Conservation (phyloP, 1,139 yeast genomes). For the Hansenula sp. region DNA sequence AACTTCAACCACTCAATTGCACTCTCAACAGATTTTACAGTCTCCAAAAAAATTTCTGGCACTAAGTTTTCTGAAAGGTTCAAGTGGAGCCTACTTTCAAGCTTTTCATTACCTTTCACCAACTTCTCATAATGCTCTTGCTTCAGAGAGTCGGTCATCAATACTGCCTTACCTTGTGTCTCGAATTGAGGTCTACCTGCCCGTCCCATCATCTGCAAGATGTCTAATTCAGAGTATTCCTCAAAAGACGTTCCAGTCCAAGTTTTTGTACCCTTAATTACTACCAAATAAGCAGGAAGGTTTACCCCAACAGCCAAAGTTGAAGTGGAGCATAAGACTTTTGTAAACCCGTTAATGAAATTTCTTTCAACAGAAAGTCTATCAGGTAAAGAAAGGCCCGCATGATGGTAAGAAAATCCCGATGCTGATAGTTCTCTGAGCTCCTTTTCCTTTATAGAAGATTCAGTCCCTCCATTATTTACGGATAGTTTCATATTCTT, state of each 20-base stretch:
- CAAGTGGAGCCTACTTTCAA: slow-evolving; percentile 47
- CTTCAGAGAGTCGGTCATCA: slow-evolving; percentile 41
- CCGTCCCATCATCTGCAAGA: slow-evolving; percentile 57
- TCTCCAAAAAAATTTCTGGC: slow-evolving; percentile 45
- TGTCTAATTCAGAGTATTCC: slow-evolving; percentile 53
- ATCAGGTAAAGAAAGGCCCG: slow-evolving; percentile 46
- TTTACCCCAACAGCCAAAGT: slow-evolving; percentile 61
- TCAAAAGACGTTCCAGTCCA: slow-evolving; percentile 41
- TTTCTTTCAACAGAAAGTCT: slow-evolving; percentile 39
- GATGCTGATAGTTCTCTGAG: slow-evolving; percentile 18
- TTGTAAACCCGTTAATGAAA: slow-evolving; percentile 38
- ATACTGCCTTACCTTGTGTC: slow-evolving; percentile 46
- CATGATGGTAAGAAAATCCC: slow-evolving; percentile 56
- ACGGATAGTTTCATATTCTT: slow-evolving; percentile 12
- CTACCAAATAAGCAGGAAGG: slow-evolving; percentile 56
- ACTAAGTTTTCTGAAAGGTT: slow-evolving; percentile 41
- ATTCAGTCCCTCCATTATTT: not conserved
- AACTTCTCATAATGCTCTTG: slow-evolving; percentile 36
- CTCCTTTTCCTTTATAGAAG: slow-evolving; percentile 27
- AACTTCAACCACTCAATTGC: slow-evolving; percentile 46
- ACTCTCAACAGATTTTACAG: slow-evolving; percentile 33
- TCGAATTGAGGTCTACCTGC: slow-evolving; percentile 59
- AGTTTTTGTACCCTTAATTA: slow-evolving; percentile 53
- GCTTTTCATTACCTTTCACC: slow-evolving; percentile 37
- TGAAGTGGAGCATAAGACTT: slow-evolving; percentile 50